Evolutionary conservation across 208 protist species (phyloP).

Genomic region (Angomonas deanei): DNA sequence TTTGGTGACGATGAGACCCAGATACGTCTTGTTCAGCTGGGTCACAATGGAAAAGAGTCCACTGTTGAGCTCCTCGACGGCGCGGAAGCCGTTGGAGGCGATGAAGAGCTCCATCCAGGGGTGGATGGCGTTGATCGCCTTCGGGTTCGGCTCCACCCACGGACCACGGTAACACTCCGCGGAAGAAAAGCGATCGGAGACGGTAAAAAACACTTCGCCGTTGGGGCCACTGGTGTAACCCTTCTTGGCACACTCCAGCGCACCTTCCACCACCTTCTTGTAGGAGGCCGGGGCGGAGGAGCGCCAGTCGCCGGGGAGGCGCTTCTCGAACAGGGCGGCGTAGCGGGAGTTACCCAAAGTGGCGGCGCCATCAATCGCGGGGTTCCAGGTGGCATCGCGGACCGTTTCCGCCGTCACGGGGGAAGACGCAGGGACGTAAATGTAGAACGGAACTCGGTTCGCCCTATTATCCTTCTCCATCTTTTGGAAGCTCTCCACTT

Average conservation of each 20-base stretch:
- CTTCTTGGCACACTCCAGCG: constrained; percentile 27
- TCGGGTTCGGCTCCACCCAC: constrained; percentile 41
- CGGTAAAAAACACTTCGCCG: constrained; percentile 58
- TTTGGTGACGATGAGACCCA: constrained; percentile 59
- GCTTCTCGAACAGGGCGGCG: constrained; percentile 51
- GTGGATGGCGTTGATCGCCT: neutral
- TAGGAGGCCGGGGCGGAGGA: constrained; percentile 24
- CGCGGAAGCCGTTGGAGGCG: constrained; percentile 53
- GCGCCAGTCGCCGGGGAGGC: constrained; percentile 27
- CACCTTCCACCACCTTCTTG: constrained; percentile 33
- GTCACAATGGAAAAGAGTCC: constrained; percentile 41
- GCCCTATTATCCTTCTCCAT: constrained; percentile 23
- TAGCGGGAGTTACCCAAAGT: constrained; percentile 72
- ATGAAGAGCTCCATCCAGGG: constrained; percentile 41
- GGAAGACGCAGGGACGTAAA: constrained; percentile 42
- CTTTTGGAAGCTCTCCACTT: constrained; percentile 23
- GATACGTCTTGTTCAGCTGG: constrained; percentile 40
- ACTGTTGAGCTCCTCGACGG: constrained; percentile 55
- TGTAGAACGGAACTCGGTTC: constrained; percentile 64
- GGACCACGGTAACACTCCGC: constrained; percentile 60
- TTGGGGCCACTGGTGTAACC: constrained; percentile 37
- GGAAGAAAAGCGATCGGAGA: constrained; percentile 49
- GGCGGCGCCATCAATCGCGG: constrained; percentile 43
- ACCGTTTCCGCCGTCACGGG: constrained; percentile 16
- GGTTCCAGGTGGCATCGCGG: constrained; percentile 39